A percentile compares a stretch with the other conserved stretches of the same genome.
These are phyloP conservation scores for Rhodotorula babjevae DNA, from an alignment of 768 basidiomycete species.

Conservation along the genomic window DNA sequence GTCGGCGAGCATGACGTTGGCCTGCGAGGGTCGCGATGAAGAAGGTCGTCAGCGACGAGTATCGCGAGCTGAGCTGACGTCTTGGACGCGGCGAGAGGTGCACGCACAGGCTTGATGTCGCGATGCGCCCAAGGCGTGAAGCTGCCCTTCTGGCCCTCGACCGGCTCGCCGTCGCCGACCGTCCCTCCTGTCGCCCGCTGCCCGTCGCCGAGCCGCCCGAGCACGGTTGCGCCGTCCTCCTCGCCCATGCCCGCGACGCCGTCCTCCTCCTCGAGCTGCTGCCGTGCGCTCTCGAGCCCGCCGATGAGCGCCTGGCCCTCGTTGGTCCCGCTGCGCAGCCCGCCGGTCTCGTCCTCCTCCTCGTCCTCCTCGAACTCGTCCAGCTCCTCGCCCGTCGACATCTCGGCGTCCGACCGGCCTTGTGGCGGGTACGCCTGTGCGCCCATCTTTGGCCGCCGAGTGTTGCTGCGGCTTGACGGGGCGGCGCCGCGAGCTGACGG, in stretches of 20 bases:
- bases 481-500: neutral
- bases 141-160: constrained; percentile 2
- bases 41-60: neutral
- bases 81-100: too few species aligned
- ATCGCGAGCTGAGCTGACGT: too few species aligned
- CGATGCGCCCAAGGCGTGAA: constrained; percentile 82
- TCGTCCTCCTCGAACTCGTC: constrained; percentile 4
- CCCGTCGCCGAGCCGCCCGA: constrained; percentile 11
- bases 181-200: neutral
- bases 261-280: constrained; percentile 7
- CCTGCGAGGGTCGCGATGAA: constrained; percentile 49
- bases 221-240: constrained; percentile 50
- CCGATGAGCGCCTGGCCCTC: constrained; percentile 51
- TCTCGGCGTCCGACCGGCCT: neutral
- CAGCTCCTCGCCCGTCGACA: neutral
- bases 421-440: neutral
- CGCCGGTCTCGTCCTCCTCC: constrained; percentile 53
- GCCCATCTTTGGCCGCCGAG: neutral
- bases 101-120: constrained; percentile 88
- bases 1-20: constrained; percentile 92
- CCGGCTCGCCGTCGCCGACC: neutral
- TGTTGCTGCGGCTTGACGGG: neutral
- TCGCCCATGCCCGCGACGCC: constrained; percentile 14
- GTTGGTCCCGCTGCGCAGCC: constrained; percentile 60
- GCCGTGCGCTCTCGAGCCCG: constrained; percentile 42